Percentiles rank a stretch among this genome's conserved stretches.
phyloP scores from a whole-genome alignment of 1,139 yeast genomes.

The Kurtzmaniella quercitrusa region DNA sequence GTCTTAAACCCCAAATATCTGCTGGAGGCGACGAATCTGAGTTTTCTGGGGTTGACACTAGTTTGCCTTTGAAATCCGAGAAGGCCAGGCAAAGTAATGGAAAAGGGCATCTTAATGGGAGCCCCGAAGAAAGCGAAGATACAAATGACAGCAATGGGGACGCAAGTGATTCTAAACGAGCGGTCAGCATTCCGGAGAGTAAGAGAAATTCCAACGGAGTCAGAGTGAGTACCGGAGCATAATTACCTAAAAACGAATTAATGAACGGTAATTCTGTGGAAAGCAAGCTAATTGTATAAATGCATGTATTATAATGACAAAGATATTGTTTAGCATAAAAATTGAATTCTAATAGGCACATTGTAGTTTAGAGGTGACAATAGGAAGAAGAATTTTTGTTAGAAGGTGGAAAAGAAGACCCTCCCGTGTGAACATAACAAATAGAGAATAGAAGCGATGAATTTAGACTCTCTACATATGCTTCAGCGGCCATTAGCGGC shows the following conservation, averaged over 20 bases:
- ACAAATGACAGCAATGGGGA: constrained; percentile 11
- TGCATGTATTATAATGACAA: not conserved
- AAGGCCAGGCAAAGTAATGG: constrained; percentile 5
- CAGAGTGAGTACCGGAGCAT: not conserved
- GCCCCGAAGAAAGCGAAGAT: constrained; percentile 11
- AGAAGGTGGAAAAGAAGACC: no score
- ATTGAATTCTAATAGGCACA: no score
- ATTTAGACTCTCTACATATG: no score
- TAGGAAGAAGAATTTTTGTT: no score
- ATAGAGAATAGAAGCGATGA: no score
- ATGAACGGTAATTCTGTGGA: not conserved
- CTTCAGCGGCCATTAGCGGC: no score
- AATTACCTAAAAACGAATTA: not conserved
- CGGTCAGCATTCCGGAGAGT: not conserved
- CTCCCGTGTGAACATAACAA: no score
- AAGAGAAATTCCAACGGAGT: not conserved
- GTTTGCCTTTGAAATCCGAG: constrained; percentile 7
- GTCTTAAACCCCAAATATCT: constrained; percentile 5
- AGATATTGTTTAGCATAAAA: not conserved
- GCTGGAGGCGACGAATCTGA: constrained; percentile 17
- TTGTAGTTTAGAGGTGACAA: no score
- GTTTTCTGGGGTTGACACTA: constrained; percentile 20
- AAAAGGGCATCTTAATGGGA: constrained; percentile 5
- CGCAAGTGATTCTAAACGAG: constrained; percentile 1
- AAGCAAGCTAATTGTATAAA: not conserved